Base-by-base conservation (phyloP, 371 early-diverging fungal genomes). In the Mortierella sp. region DNA sequence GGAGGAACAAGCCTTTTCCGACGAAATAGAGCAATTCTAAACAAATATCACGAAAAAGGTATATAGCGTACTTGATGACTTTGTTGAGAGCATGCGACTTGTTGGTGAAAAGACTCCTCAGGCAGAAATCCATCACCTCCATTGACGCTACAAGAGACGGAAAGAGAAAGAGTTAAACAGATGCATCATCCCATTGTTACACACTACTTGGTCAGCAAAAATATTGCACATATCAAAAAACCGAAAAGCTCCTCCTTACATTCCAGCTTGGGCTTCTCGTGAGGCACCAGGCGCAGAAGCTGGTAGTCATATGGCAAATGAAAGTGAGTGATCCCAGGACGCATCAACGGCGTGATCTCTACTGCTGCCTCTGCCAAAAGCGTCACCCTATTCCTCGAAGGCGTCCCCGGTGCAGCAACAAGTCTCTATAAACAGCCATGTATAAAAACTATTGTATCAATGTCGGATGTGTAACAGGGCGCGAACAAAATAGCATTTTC, bases 41-140 rank as follows among this genome's bases (percentile, higher is more conserved):
- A n/a, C n/a, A n/a, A n/a, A n/a, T n/a, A 32, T 8, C 19, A 44
- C 30, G 26, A 56, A 31, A 28, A 32, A 30, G 32, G 15, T 30
- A 14, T 14, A 17, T n/a, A 26, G 8, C 78, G 75, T 83, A 88
- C 87, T 82, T 88, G 70, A 88, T 82, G 60, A 82, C 83, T 50
- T 82, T 83, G 26, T 58, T 51, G 5, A 88, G 73, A n/a, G 84
- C 63, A 21, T 69, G 52, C 31, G 69, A 64, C 52, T 72, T 79
- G 64, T 44, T 68, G 19, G 68, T 85, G 56, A 86, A 84, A 24
- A 88, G 67, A 58, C 83, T 86, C 31, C 84, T 82, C 49, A 86
- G 32, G 7, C 86, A 86, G 46, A 84, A 88, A 58, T 86, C 88
- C 66, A 86, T 80, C 0, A 85, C 80, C 53, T 88, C 88, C 81